Evolutionary conservation across 2,329 filamentous ascomycete species (phyloP), one percentile per base, ranked within the genome.

Genomic region (Scytalidium lignicola): DNA sequence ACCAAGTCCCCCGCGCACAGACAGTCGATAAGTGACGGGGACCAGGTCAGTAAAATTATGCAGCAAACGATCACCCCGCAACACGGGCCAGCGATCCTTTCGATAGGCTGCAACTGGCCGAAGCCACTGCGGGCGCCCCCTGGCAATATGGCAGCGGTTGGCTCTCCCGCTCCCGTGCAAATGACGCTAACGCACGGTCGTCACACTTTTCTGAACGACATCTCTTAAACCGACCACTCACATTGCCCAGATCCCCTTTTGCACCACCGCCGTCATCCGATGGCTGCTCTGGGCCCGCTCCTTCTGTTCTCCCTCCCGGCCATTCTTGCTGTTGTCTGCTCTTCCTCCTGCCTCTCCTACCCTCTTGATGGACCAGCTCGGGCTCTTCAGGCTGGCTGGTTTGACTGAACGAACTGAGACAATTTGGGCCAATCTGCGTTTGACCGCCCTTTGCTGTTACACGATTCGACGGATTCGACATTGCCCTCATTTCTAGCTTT

Each of bases 351-450:
- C 10, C 10, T 10, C 6, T 10, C 23, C 23, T 26, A 10, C 23
- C 10, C 23, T 26, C 23, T 26, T 26, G 23, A 26, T 26, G 23
- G 23, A 26, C 23, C 32, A 37, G 10, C 6, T 13, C 32, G 5
- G 12, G 32, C 15, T 17, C 5, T 5, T 13, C 32, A 13, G 32
- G 32, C 32, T 37, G 32, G 32, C 32, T 37, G 32, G 15, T 37
- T 15, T 5, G 32, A 37, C 32, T 37, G 32, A 17, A 4, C 12
- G n/a, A 17, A n/a, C 8, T 37, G 32, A 37, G 32, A 37, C 32
- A 37, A 5, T 4, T 17, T 37, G 32, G 58, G 51, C 64, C 65
- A 67, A 67, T 67, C 63, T 57, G 28, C 40, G 40, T 39, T 46
- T 55, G 60, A 62, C 60, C 56, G 55, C 58, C 52, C 41, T 51